Evolutionary conservation across 495 filamentous ascomycete genomes (phyloP), one percentile per base, ranked within the genome.

Genomic region (Apodospora peruviana): DNA sequence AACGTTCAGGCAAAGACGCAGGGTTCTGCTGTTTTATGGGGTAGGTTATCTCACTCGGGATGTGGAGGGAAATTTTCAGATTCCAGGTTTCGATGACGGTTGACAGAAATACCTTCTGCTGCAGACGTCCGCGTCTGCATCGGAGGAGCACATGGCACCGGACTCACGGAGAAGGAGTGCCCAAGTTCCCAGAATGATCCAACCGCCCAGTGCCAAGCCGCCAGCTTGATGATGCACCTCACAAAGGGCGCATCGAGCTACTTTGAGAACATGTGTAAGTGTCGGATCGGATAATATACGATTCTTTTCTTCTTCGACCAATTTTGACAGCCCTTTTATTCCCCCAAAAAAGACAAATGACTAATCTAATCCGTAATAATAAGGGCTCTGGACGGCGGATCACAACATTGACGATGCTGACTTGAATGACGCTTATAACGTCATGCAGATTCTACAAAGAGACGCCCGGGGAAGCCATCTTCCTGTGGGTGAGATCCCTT

Each of bases 241-340:
- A 90, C 88, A 2, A 60, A 75, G 40, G 67, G 78, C 14, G 86
- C 76, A 1, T 82, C 78, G 37, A 77, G 82, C 5, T 94, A 95
- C 62, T 64, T 94, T 36, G 91, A 95, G 67, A 96, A 96, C 66
- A 80, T 79, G 45, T 96, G 91, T n/a, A n/a, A n/a, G n/a, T n/a
- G n/a, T n/a, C n/a, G n/a, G n/a, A n/a, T n/a, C n/a, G n/a, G n/a
- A n/a, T n/a, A n/a, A n/a, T n/a, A n/a, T n/a, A n/a, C n/a, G n/a
- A n/a, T n/a, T n/a, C n/a, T n/a, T n/a, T n/a, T n/a, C n/a, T n/a
- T n/a, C n/a, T n/a, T n/a, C n/a, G n/a, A n/a, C n/a, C n/a, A n/a
- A n/a, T n/a, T n/a, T n/a, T n/a, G n/a, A n/a, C n/a, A n/a, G n/a
- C n/a, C n/a, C n/a, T n/a, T n/a, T n/a, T n/a, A n/a, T n/a, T n/a